phyloP scores from a whole-genome alignment of 306 rosid species.

The Trifolium repens region DNA sequence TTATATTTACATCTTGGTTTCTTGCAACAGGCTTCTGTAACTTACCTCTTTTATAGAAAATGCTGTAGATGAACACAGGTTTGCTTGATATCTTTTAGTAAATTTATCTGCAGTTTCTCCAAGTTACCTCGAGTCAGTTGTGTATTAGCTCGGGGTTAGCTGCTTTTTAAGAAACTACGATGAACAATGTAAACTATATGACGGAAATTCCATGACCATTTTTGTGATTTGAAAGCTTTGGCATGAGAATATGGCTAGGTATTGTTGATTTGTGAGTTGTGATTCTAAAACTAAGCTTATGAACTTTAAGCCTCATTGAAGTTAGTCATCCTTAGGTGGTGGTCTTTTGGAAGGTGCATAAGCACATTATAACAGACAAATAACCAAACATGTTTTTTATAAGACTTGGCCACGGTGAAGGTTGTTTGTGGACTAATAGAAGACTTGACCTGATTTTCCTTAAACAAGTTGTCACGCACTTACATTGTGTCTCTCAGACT shows the following conservation, averaged over 20 bases:
- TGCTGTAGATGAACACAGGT: conserved; percentile 47
- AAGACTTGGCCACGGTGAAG: no score
- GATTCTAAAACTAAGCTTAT: background rate
- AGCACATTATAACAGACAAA: background rate
- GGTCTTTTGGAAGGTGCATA: background rate
- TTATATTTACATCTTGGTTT: conserved; percentile 34
- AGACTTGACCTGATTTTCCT: no score
- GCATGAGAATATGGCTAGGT: conserved; percentile 2
- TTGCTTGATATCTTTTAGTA: conserved; percentile 42
- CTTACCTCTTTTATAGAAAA: conserved; percentile 39
- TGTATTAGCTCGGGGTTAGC: conserved; percentile 5
- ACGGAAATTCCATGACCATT: background rate
- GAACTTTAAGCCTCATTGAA: background rate
- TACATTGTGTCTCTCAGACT: no score
- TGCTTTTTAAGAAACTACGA: background rate
- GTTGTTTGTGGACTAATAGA: no score
- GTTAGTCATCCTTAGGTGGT: background rate
- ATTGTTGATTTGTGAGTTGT: background rate
- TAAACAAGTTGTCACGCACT: no score
- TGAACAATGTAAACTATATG: background rate
- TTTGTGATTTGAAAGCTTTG: background rate
- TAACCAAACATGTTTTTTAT: no score
- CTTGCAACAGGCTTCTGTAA: conserved; percentile 52
- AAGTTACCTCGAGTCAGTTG: background rate
- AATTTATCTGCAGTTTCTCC: conserved; percentile 35